A percentile compares a stretch with the other conserved stretches of the same genome.
Conservation (phyloP, 1,284 basidiomycete species). For the Phellopilus nigrolimitatus region DNA sequence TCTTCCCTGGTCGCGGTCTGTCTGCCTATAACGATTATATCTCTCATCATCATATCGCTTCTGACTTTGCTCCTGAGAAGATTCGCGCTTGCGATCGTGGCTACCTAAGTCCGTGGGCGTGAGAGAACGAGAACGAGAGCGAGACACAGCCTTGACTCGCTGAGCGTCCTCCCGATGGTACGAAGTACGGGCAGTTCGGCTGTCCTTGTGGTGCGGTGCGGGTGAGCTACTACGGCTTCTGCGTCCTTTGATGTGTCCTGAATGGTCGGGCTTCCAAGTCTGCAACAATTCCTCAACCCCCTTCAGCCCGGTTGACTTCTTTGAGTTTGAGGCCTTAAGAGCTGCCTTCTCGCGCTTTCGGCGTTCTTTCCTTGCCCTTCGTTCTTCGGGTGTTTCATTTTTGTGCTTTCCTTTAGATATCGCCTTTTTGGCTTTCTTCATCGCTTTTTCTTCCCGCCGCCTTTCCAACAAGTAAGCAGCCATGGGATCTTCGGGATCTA, state of each 20-base stretch:
- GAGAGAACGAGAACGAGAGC: not conserved
- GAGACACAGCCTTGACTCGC: too few species aligned
- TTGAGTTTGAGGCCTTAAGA: conserved; percentile 53
- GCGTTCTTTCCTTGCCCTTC: conserved; percentile 65
- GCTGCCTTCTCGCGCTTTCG: conserved; percentile 59
- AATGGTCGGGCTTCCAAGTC: conserved; percentile 42
- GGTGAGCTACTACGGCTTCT: conserved; percentile 14
- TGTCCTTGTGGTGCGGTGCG: too few species aligned
- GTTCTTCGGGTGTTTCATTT: conserved; percentile 77
- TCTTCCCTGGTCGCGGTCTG: not conserved
- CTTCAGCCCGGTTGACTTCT: conserved; percentile 44
- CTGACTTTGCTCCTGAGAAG: conserved; percentile 4
- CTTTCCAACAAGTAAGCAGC: conserved; percentile 78
- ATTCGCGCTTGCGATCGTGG: not conserved
- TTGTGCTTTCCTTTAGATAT: conserved; percentile 55
- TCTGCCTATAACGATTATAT: conserved; percentile 5
- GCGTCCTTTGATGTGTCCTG: conserved; percentile 29
- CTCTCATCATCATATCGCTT: conserved; percentile 6
- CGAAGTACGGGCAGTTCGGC: too few species aligned
- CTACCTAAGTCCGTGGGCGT: conserved; percentile 2
- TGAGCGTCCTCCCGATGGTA: too few species aligned
- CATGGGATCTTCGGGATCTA: conserved; percentile 98
- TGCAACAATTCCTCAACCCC: conserved; percentile 48
- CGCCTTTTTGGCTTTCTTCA: conserved; percentile 53
- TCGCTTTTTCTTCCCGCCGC: conserved; percentile 61